Evolutionary conservation across 2,329 filamentous ascomycete species (phyloP).

Genomic region (Ophiocordyceps camponoti-rufipedis): DNA sequence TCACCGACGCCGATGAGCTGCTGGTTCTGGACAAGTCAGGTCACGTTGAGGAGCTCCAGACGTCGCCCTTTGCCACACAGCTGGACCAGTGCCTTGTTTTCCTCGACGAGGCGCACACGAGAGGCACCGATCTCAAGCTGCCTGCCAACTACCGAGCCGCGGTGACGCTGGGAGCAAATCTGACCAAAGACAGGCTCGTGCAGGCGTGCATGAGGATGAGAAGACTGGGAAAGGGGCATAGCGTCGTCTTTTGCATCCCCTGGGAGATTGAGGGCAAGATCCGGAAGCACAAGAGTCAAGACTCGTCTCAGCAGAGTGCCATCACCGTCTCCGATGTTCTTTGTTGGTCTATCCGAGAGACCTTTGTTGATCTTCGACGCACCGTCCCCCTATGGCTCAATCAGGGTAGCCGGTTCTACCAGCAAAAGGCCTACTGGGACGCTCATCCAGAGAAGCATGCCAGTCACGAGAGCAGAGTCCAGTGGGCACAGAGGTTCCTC

Average conservation of each 20-base stretch:
- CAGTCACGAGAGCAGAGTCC: slow-evolving; percentile 29
- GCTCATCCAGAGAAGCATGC: slow-evolving; percentile 19
- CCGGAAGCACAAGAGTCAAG: neutral
- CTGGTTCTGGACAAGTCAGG: slow-evolving; percentile 31
- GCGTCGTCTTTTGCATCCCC: slow-evolving; percentile 40
- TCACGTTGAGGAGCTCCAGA: slow-evolving; percentile 27
- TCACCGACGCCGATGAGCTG: slow-evolving; percentile 35
- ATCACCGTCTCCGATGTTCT: slow-evolving; percentile 38
- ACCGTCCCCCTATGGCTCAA: slow-evolving; percentile 40
- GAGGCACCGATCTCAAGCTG: slow-evolving; percentile 50
- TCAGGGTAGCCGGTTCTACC: slow-evolving; percentile 34
- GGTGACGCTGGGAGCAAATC: slow-evolving; percentile 43
- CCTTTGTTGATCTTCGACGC: slow-evolving; percentile 27
- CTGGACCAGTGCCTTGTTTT: slow-evolving; percentile 45
- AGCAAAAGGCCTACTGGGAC: slow-evolving; percentile 17
- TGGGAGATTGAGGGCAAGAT: slow-evolving; percentile 41
- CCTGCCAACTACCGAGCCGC: slow-evolving; percentile 41
- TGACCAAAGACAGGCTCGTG: slow-evolving; percentile 51
- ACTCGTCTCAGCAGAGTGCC: slow-evolving; percentile 14
- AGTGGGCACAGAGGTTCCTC: slow-evolving; percentile 23
- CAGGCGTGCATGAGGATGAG: slow-evolving; percentile 55
- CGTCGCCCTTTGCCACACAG: slow-evolving; percentile 37
- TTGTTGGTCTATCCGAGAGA: slow-evolving; percentile 40
- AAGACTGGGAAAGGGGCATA: slow-evolving; percentile 48
- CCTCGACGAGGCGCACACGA: slow-evolving; percentile 51